Evolutionary conservation across 805 yeast genomes (phyloP).

Genomic region (Metschnikowia similis): DNA sequence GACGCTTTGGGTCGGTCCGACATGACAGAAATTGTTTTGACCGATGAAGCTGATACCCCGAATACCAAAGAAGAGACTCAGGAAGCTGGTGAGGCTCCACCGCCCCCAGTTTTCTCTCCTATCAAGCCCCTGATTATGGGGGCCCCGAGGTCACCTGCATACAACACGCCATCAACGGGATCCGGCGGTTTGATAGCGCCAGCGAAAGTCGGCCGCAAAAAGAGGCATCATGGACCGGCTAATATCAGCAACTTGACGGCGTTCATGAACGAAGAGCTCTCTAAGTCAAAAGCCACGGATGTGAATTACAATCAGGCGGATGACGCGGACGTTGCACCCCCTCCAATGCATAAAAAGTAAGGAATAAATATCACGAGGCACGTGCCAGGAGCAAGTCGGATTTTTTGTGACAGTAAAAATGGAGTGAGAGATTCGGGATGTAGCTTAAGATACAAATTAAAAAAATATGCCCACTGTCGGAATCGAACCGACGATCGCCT

Average conservation of each 20-base stretch:
- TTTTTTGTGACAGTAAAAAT: too few species aligned
- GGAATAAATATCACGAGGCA: neutral
- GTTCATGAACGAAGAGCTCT: constrained; percentile 42
- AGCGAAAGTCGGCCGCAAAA: constrained; percentile 20
- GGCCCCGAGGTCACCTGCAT: neutral
- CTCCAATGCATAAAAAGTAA: constrained; percentile 12
- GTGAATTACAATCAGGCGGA: constrained; percentile 8
- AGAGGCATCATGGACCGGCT: constrained; percentile 22
- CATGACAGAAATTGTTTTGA: neutral
- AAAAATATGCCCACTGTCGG: constrained; percentile 44
- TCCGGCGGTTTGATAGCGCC: constrained; percentile 5
- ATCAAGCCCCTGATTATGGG: neutral
- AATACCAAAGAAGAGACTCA: neutral
- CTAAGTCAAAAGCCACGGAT: constrained; percentile 36
- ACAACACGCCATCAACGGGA: neutral
- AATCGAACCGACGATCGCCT: constrained; percentile 53
- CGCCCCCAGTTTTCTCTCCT: constrained; percentile 7
- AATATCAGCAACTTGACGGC: constrained; percentile 29
- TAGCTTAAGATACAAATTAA: too few species aligned
- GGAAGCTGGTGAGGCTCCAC: neutral
- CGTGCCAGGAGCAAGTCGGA: too few species aligned
- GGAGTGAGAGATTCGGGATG: too few species aligned
- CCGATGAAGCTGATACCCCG: neutral
- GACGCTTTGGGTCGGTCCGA: neutral
- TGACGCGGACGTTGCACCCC: constrained; percentile 9